Base-by-base conservation (phyloP, 78 protist genomes). In the Creolimax fragrantissima region DNA sequence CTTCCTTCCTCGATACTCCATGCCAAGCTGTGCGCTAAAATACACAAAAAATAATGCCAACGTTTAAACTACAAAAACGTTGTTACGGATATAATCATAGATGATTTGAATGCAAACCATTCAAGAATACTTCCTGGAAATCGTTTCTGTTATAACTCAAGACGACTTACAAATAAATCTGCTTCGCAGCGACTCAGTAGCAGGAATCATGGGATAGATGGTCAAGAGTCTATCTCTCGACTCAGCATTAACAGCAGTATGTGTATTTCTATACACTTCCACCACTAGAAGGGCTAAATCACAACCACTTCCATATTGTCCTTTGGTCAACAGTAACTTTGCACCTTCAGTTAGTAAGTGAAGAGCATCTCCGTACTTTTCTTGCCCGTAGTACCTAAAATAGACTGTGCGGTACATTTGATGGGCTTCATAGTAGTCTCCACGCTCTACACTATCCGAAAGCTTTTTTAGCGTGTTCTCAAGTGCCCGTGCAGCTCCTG, bases 401-500 rank as follows among this genome's bases (percentile, higher is more conserved):
- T 86, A 86, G 32, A 86, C 90, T 6, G 90, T 86, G 4, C 90
- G 90, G 90, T 86, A 86, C 44, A 86, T 42, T 32, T 86, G 90
- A 41, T 86, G 90, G 44, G 90, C 90, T 41, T 86, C 90, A 86
- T 86, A 86, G 90, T 42, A 86, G 5, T 86, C 90, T 35, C 44
- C 90, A 4, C 44, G 32, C 42, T 86, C 90, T 41, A 86, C 42
- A 5, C 44, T 86, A 17, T 32, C 44, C 17, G 32, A 5, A 4
- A 42, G 11, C 2, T 86, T 86, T 42, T 86, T 37, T 4, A 86
- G 5, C 32, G 45, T 37, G 24, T 35, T 5, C 41, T 37, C 44
- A 32, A 86, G 5, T 6, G 42, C 86, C 35, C 86, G 86, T 6
- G 7, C 86, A 11, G 39, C 74, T 17, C 74, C 39, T 58, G 74